phyloP scores from a whole-genome alignment of 2,329 filamentous ascomycete species.

The Myriosclerotinia curreyana region DNA sequence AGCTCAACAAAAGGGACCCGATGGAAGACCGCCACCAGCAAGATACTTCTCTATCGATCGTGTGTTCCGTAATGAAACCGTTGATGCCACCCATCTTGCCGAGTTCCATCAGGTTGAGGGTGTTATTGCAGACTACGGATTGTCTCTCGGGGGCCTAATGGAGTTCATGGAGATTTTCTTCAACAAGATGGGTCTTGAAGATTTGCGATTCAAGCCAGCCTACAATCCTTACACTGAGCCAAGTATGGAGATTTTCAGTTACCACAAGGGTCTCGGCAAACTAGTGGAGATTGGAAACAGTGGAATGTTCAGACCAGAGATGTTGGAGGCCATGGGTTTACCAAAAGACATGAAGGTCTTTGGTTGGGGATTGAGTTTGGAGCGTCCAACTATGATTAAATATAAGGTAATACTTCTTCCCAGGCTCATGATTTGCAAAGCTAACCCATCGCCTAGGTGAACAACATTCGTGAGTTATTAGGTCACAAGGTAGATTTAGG shows the following conservation, averaged over 20 bases:
- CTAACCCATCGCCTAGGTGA: slow-evolving; percentile 45
- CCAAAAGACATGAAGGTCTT: slow-evolving; percentile 91
- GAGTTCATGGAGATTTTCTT: slow-evolving; percentile 97
- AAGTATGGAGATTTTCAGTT: slow-evolving; percentile 97
- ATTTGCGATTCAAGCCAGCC: slow-evolving; percentile 92
- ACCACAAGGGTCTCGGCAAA: slow-evolving; percentile 83
- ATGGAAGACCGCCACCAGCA: slow-evolving; percentile 63
- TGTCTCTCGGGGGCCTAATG: slow-evolving; percentile 90
- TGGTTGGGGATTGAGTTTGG: slow-evolving; percentile 87
- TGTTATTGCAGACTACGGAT: slow-evolving; percentile 93
- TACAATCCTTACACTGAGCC: slow-evolving; percentile 96
- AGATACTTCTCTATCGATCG: slow-evolving; percentile 98
- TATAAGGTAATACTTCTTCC: slow-evolving; percentile 34
- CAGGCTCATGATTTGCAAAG: too few species aligned
- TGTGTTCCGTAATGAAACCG: slow-evolving; percentile 96
- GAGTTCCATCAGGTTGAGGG: slow-evolving; percentile 99
- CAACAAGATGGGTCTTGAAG: slow-evolving; percentile 84
- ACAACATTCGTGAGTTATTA: slow-evolving; percentile 54
- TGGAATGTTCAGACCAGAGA: slow-evolving; percentile 98
- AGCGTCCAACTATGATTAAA: slow-evolving; percentile 82
- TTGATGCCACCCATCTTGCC: slow-evolving; percentile 93
- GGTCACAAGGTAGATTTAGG: slow-evolving; percentile 93
- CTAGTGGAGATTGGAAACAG: slow-evolving; percentile 97
- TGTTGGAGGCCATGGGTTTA: slow-evolving; percentile 92
- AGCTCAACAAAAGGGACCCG: slow-evolving; percentile 74